These are phyloP conservation scores for Zoysia japonica DNA, from an alignment of 176 grass and related monocot genomes.

Conservation along the genomic window DNA sequence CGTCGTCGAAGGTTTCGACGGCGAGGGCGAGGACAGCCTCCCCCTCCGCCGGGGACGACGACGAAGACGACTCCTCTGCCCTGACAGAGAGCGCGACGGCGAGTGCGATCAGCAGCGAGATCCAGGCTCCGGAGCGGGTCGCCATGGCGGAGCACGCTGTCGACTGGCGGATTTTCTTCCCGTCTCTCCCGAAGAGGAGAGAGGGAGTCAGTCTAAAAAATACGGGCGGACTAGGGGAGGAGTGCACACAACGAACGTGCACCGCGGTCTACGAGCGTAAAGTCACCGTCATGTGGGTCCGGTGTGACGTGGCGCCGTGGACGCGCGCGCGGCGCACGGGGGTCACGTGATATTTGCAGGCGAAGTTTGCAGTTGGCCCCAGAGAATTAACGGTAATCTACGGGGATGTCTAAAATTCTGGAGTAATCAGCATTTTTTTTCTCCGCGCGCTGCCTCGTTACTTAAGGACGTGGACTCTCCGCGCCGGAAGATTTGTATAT, in stretches of 20 bases:
- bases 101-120: constrained; percentile 60
- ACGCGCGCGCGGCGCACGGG: background rate
- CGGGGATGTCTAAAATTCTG: too few species aligned
- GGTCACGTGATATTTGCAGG: constrained; percentile 26
- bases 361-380: fast-evolving
- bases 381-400: fast-evolving
- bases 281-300: fast-evolving
- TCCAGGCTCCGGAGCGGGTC: constrained; percentile 45
- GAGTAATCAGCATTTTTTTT: too few species aligned
- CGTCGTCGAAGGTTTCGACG: constrained; percentile 67
- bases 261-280: background rate
- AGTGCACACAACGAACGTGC: background rate
- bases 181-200: background rate
- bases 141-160: constrained; percentile 43
- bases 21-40: constrained; percentile 81
- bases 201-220: background rate
- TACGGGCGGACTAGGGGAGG: background rate
- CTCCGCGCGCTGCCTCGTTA: too few species aligned
- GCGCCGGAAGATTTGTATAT: too few species aligned
- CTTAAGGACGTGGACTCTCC: too few species aligned
- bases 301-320: fast-evolving
- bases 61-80: constrained; percentile 25
- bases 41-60: background rate
- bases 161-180: too few species aligned
- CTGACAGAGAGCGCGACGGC: constrained; percentile 31